Conservation (phyloP, 257 asterid genomes). For the Prunella vulgaris region DNA sequence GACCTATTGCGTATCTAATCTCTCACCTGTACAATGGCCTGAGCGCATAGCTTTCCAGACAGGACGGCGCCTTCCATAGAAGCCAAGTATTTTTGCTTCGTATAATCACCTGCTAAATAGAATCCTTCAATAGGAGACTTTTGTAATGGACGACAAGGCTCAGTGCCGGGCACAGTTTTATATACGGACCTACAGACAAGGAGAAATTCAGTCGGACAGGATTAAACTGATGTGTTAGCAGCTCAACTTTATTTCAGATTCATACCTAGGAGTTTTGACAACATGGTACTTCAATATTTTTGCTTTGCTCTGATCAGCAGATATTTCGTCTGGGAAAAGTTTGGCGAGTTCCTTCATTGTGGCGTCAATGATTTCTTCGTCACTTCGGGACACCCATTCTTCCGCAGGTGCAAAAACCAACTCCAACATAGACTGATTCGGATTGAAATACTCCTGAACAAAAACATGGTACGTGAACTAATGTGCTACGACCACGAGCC, state of each 20-base stretch:
- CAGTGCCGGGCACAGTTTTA: conserved; percentile 89
- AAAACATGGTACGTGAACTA: background rate
- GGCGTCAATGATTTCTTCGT: conserved; percentile 84
- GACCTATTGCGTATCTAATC: background rate
- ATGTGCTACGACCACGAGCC: background rate
- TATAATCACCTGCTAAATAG: conserved; percentile 95
- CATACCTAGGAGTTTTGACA: conserved; percentile 94
- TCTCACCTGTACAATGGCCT: conserved; percentile 84
- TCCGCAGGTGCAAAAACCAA: conserved; percentile 97
- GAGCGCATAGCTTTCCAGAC: conserved; percentile 95
- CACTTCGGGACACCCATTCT: conserved; percentile 86
- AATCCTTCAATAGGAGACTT: conserved; percentile 84
- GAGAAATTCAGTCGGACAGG: conserved; percentile 5
- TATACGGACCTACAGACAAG: conserved; percentile 67
- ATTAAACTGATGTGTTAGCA: background rate
- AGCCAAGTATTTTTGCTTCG: conserved; percentile 95
- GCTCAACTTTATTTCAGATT: background rate
- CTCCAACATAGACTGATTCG: conserved; percentile 89
- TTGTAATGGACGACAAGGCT: conserved; percentile 91
- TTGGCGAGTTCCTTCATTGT: conserved; percentile 95
- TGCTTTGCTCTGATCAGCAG: conserved; percentile 96
- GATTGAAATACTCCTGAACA: conserved; percentile 82
- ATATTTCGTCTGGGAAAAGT: conserved; percentile 88
- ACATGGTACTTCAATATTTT: conserved; percentile 85
- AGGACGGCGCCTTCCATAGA: conserved; percentile 99